Evolutionary conservation across 148 eudicot genomes (phyloP).

Genomic region (Chenopodium formosanum): DNA sequence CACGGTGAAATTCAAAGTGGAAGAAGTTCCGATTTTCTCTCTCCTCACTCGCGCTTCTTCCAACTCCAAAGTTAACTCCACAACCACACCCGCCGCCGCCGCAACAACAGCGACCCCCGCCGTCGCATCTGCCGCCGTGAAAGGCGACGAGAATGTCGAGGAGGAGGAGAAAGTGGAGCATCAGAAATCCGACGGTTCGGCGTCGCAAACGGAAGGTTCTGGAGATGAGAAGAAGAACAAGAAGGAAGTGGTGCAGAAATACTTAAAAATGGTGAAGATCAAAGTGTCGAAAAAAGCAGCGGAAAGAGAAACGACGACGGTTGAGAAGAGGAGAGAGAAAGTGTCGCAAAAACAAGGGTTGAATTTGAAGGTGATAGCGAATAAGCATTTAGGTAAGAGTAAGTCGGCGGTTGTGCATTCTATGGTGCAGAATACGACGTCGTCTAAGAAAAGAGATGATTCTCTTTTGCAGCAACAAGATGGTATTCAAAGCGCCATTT

Average conservation of each 20-base stretch:
- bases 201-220: neutral
- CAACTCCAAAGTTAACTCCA: conserved; percentile 36
- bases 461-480: conserved; percentile 80
- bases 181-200: neutral
- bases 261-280: conserved; percentile 63
- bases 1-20: conserved; percentile 52
- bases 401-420: conserved; percentile 42
- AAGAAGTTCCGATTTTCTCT: conserved; percentile 56
- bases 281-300: conserved; percentile 52
- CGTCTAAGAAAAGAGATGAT: conserved; percentile 56
- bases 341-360: conserved; percentile 23
- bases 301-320: conserved; percentile 27
- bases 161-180: neutral
- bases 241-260: conserved; percentile 62
- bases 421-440: conserved; percentile 25
- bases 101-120: no score
- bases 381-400: conserved; percentile 65
- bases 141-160: neutral
- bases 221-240: conserved; percentile 32
- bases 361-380: conserved; percentile 53
- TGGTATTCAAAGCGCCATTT: conserved; percentile 89
- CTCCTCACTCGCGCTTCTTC: conserved; percentile 46
- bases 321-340: conserved; percentile 17
- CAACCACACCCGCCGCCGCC: neutral
- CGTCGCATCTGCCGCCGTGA: no score